Evolutionary conservation across 345 rosid species (phyloP).

Genomic region (Microcos paniculata): DNA sequence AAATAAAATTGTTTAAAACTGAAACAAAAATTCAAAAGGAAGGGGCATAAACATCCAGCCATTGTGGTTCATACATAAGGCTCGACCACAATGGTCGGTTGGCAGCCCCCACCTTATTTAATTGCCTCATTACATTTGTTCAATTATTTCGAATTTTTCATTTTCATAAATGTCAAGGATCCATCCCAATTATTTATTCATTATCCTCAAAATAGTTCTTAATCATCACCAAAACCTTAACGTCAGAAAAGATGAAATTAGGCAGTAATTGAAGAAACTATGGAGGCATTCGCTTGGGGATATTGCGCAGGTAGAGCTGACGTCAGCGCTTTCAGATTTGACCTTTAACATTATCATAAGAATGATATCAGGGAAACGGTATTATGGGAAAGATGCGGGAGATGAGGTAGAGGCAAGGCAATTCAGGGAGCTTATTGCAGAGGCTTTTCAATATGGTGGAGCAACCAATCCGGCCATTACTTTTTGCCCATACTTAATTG

Average conservation of each 20-base stretch:
- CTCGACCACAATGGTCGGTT: too few relatives aligned
- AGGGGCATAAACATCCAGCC: too few relatives aligned
- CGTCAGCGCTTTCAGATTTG: neutral
- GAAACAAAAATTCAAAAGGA: too few relatives aligned
- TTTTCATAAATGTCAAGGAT: too few relatives aligned
- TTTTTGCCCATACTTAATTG: neutral
- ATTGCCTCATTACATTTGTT: too few relatives aligned
- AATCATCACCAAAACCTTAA: slow-evolving; percentile 31
- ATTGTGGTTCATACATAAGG: too few relatives aligned
- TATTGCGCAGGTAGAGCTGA: neutral
- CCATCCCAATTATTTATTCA: too few relatives aligned
- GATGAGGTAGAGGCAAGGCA: neutral
- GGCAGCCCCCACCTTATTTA: too few relatives aligned
- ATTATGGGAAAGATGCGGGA: neutral
- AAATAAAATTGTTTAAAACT: too few relatives aligned
- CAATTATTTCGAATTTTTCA: too few relatives aligned
- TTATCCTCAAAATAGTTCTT: too few relatives aligned
- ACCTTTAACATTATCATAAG: neutral
- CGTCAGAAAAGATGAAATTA: neutral
- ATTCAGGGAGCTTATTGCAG: neutral
- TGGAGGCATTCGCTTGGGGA: neutral
- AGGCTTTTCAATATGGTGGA: neutral
- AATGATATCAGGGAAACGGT: slow-evolving; percentile 4
- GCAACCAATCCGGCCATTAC: neutral
- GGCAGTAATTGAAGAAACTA: neutral